Percentiles rank a stretch among this genome's conserved stretches.
These are phyloP conservation scores for Termitomyces sp. DNA, from an alignment of 768 basidiomycete species.

Conservation along the genomic window DNA sequence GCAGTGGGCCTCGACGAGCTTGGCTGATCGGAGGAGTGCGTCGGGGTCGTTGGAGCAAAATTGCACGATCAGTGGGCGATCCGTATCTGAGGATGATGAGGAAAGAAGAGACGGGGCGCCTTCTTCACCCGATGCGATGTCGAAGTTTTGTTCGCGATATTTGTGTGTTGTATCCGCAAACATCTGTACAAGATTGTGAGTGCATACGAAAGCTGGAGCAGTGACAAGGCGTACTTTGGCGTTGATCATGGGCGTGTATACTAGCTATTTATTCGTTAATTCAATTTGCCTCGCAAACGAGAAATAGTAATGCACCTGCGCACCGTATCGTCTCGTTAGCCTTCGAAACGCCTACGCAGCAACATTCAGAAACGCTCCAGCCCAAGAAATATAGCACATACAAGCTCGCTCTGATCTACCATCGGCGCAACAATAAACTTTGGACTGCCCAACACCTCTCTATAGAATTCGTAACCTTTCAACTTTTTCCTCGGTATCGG, in stretches of 20 bases:
- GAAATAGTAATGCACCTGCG: slow-evolving; percentile 50
- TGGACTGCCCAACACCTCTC: slow-evolving; percentile 74
- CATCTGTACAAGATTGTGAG: slow-evolving; percentile 40
- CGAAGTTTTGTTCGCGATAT: slow-evolving; percentile 63
- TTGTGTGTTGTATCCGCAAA: slow-evolving; percentile 53
- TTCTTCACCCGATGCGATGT: slow-evolving; percentile 74
- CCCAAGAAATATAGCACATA: slow-evolving; percentile 35
- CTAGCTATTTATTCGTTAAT: slow-evolving; percentile 44
- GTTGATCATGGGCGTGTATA: slow-evolving; percentile 99
- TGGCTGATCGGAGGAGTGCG: slow-evolving; percentile 73
- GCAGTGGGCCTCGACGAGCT: slow-evolving; percentile 70
- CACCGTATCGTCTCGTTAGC: slow-evolving; percentile 79
- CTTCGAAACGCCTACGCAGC: slow-evolving; percentile 81
- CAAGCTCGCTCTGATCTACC: slow-evolving; percentile 97
- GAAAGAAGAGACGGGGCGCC: slow-evolving; percentile 46
- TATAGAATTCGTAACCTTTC: slow-evolving; percentile 82
- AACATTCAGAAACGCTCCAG: neutral
- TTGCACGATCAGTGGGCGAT: slow-evolving; percentile 87
- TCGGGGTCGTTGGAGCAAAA: slow-evolving; percentile 92
- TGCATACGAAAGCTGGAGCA: neutral
- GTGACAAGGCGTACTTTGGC: slow-evolving; percentile 55
- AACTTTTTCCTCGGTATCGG: slow-evolving; percentile 38
- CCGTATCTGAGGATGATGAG: slow-evolving; percentile 29
- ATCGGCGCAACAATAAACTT: slow-evolving; percentile 94
- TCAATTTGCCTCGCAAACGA: neutral